Conservation (phyloP, 768 basidiomycete genomes). For the Lactifluus piperatus region DNA sequence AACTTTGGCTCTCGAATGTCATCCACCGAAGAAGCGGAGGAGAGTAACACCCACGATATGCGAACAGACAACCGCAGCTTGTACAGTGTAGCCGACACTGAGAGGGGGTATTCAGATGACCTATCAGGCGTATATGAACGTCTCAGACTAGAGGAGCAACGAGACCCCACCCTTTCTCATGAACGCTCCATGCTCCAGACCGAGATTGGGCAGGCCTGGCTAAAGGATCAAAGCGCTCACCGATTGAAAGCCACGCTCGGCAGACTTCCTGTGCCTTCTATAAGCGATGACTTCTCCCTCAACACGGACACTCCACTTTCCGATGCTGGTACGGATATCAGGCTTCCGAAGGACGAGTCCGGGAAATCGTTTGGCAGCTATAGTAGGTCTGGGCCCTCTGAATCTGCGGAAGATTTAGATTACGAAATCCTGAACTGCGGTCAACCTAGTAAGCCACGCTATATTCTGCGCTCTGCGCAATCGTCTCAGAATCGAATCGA, state of each 20-base stretch:
- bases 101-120: not conserved
- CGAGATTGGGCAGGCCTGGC: slow-evolving; percentile 6
- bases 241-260: not conserved
- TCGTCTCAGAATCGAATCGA: not conserved
- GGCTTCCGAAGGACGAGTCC: slow-evolving; percentile 6
- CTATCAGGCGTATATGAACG: slow-evolving; percentile 15
- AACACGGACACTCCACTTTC: slow-evolving; percentile 15
- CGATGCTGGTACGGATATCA: not conserved
- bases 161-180: not conserved
- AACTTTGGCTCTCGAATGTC: not conserved
- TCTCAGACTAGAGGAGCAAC: slow-evolving; percentile 10
- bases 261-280: slow-evolving; percentile 3
- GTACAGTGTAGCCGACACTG: not conserved
- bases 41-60: not conserved
- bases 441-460: not conserved
- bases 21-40: not conserved
- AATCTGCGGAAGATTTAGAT: slow-evolving; percentile 11
- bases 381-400: slow-evolving; percentile 2
- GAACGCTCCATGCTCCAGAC: slow-evolving; percentile 6
- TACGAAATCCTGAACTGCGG: slow-evolving; percentile 1
- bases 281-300: slow-evolving; percentile 16
- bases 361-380: slow-evolving; percentile 10
- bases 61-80: not conserved
- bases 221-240: slow-evolving; percentile 9
- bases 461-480: not conserved